Evolutionary conservation across 352 stramenopile species (phyloP).

Genomic region (Phytophthora ohioensis): DNA sequence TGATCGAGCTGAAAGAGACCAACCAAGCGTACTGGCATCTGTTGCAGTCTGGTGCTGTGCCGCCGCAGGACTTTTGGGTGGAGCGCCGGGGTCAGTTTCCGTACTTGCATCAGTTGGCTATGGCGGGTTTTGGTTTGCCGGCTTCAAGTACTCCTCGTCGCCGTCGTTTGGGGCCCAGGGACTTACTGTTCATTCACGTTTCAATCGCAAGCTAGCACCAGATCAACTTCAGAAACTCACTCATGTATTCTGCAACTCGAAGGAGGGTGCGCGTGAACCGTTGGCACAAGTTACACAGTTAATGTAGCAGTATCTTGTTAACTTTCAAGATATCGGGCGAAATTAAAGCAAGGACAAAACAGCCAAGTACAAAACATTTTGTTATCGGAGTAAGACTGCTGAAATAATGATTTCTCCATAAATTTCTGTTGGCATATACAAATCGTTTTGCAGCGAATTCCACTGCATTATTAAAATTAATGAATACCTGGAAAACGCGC

Average conservation of each 20-base stretch:
- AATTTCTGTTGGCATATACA: no score
- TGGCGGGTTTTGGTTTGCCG: slow-evolving; percentile 64
- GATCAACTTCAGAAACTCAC: slow-evolving; percentile 67
- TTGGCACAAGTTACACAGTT: no score
- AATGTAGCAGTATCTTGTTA: no score
- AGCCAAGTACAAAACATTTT: no score
- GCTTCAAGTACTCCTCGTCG: slow-evolving; percentile 46
- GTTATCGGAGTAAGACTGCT: no score
- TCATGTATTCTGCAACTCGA: slow-evolving; percentile 71
- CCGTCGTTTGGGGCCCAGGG: slow-evolving; percentile 49
- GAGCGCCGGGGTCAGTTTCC: slow-evolving; percentile 62
- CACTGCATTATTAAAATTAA: no score
- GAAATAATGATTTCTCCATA: no score
- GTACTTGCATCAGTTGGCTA: slow-evolving; percentile 66
- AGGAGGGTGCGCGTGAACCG: not conserved
- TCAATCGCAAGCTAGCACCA: slow-evolving; percentile 44
- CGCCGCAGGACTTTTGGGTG: slow-evolving; percentile 67
- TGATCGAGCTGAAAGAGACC: slow-evolving; percentile 59
- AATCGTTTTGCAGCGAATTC: no score
- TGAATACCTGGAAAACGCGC: no score
- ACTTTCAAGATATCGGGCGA: no score
- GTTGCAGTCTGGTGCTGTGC: slow-evolving; percentile 53
- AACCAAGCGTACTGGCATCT: slow-evolving; percentile 69
- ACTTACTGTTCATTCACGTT: slow-evolving; percentile 50
- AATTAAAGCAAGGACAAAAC: no score